These are phyloP conservation scores for Colletotrichum tabaci DNA, from an alignment of 2,329 filamentous ascomycete genomes.

Conservation along the genomic window DNA sequence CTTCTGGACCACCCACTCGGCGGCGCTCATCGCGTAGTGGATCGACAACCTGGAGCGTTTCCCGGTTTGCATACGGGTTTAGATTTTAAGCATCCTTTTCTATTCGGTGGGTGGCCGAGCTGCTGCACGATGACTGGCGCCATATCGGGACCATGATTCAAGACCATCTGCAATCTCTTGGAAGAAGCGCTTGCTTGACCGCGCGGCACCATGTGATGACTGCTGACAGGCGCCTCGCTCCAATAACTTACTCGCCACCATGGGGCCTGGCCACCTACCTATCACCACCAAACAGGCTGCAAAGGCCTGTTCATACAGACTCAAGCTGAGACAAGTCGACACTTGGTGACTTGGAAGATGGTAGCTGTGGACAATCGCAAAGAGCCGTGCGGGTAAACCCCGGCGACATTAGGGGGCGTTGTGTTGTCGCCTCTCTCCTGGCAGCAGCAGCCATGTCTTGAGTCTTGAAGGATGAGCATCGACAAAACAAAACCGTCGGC, in stretches of 20 bases:
- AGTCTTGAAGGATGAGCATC: not conserved
- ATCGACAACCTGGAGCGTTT: slow-evolving; percentile 29
- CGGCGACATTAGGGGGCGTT: not conserved
- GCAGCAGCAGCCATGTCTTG: slow-evolving; percentile 6
- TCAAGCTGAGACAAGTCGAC: slow-evolving; percentile 20
- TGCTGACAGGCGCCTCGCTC: slow-evolving; percentile 11
- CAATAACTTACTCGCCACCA: not conserved
- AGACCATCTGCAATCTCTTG: slow-evolving; percentile 19
- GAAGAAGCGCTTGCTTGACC: slow-evolving; percentile 33
- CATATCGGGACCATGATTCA: slow-evolving; percentile 3
- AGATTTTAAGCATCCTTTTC: slow-evolving; percentile 31
- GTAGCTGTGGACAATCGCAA: not conserved
- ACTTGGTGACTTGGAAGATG: not conserved
- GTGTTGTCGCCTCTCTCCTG: not conserved
- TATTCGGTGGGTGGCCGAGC: slow-evolving; percentile 15
- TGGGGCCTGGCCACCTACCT: too few species aligned
- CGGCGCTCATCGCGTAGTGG: slow-evolving; percentile 14
- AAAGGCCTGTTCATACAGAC: not conserved
- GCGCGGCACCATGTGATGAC: slow-evolving; percentile 32
- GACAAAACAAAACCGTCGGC: not conserved
- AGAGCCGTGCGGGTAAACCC: not conserved
- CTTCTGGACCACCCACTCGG: slow-evolving; percentile 16
- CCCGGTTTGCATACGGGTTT: slow-evolving; percentile 29
- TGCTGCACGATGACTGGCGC: slow-evolving; percentile 14
- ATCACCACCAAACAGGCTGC: slow-evolving; percentile 1